Conservation (phyloP, 352 stramenopile genomes). For the Phytopythium kandeliae region DNA sequence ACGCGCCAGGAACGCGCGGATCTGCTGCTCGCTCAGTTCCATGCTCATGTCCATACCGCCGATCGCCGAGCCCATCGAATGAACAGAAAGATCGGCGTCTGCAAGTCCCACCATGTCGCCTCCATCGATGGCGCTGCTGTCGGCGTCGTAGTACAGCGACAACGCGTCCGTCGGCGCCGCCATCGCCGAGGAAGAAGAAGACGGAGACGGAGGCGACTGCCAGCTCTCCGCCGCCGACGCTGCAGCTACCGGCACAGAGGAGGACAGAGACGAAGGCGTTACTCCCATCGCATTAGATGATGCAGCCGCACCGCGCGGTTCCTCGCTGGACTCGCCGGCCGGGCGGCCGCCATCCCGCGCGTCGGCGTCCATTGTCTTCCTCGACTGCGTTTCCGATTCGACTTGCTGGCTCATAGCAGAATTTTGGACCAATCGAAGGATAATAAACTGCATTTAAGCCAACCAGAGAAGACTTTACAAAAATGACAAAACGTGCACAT, state of each 20-base stretch:
- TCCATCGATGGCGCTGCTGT: slow-evolving; percentile 36
- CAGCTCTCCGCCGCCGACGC: background rate
- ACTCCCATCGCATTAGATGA: no score
- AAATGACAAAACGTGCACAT: slow-evolving; percentile 45
- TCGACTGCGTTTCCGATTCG: no score
- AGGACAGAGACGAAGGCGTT: background rate
- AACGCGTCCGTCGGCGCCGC: background rate
- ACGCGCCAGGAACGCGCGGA: slow-evolving; percentile 40
- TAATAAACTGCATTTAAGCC: no score
- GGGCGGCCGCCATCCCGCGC: no score
- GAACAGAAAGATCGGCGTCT: slow-evolving; percentile 55
- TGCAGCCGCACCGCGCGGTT: background rate
- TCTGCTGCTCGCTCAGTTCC: slow-evolving; percentile 52
- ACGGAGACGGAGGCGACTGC: background rate
- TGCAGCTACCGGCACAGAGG: background rate
- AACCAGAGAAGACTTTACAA: no score
- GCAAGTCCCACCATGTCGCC: slow-evolving; percentile 39
- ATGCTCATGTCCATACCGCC: slow-evolving; percentile 45
- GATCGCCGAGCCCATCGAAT: slow-evolving; percentile 31
- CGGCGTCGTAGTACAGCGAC: slow-evolving; percentile 7
- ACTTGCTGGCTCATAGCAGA: no score
- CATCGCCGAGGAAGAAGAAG: background rate
- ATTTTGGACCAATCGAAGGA: background rate
- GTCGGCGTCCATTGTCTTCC: no score
- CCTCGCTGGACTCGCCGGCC: no score